Conservation (phyloP, 2,329 filamentous ascomycete species). For the Ophiostoma quercus region DNA sequence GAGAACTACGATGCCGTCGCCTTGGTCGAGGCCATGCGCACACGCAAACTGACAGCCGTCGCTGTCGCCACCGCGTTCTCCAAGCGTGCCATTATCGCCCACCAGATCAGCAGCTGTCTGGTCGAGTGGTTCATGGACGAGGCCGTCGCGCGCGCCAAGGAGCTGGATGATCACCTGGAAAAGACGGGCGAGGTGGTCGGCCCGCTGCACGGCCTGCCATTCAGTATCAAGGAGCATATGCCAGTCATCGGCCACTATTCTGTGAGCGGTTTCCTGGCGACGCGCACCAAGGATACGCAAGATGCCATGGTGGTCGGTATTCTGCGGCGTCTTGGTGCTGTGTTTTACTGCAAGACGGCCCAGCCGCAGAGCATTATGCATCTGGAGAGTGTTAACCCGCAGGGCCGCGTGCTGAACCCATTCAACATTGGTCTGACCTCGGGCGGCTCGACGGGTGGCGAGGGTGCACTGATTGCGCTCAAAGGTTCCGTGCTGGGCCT, state of each 20-base stretch:
- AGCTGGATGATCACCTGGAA: constrained; percentile 34
- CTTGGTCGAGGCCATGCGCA: constrained; percentile 14
- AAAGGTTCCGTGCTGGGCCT: constrained; percentile 35
- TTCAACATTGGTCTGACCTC: constrained; percentile 33
- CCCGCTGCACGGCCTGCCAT: constrained; percentile 42
- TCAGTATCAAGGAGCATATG: constrained; percentile 38
- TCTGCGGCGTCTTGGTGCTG: constrained; percentile 29
- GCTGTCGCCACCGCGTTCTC: constrained; percentile 22
- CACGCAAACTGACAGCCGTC: constrained; percentile 18
- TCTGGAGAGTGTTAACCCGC: constrained; percentile 35
- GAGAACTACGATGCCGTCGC: constrained; percentile 20
- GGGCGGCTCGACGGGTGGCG: constrained; percentile 38
- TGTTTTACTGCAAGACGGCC: constrained; percentile 30
- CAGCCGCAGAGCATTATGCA: constrained; percentile 31
- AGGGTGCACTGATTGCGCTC: constrained; percentile 35
- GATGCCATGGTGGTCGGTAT: constrained; percentile 28
- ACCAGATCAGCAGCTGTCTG: constrained; percentile 38
- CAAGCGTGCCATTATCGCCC: constrained; percentile 21
- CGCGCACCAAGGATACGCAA: constrained; percentile 24
- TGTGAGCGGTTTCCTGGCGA: constrained; percentile 15
- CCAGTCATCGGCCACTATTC: constrained; percentile 20
- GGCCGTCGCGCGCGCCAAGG: constrained; percentile 33
- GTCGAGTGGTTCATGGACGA: constrained; percentile 39
- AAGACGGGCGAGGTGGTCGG: constrained; percentile 33
- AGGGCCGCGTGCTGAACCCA: constrained; percentile 36